These are phyloP conservation scores for Ceratocystis harringtonii DNA, from an alignment of 2,329 filamentous ascomycete genomes.

Conservation along the genomic window DNA sequence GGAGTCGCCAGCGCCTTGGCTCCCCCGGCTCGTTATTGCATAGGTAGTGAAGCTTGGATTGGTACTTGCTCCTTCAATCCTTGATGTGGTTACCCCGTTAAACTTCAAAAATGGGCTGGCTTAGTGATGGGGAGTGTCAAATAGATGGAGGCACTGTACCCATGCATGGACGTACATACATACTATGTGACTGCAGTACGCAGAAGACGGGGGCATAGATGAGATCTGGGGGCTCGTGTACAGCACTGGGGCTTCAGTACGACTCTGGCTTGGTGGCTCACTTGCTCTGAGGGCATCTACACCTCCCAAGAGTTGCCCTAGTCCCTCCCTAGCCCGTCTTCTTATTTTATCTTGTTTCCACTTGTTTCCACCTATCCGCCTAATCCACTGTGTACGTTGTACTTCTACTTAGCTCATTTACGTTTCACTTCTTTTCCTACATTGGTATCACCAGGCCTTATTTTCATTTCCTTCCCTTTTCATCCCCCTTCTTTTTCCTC, in stretches of 20 bases:
- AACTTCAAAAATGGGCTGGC: background rate
- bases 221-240: too few species aligned
- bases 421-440: background rate
- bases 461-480: constrained; percentile 5
- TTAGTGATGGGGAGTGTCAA: background rate
- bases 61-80: background rate
- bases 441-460: constrained; percentile 14
- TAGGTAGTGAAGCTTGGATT: background rate
- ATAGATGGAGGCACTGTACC: background rate
- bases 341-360: constrained; percentile 3
- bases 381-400: background rate
- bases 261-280: background rate
- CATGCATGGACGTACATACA: background rate
- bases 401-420: background rate
- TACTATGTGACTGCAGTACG: background rate
- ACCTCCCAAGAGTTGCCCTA: background rate
- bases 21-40: background rate
- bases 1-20: too few species aligned
- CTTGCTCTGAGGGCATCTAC: background rate
- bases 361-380: constrained; percentile 2
- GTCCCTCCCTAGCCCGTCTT: background rate
- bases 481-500: constrained; percentile 5
- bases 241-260: background rate
- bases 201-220: background rate
- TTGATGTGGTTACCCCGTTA: constrained; percentile 1